Percentiles rank a stretch among this genome's conserved stretches.
Conservation (phyloP, 495 filamentous ascomycete species). For the Delitschia confertaspora region DNA sequence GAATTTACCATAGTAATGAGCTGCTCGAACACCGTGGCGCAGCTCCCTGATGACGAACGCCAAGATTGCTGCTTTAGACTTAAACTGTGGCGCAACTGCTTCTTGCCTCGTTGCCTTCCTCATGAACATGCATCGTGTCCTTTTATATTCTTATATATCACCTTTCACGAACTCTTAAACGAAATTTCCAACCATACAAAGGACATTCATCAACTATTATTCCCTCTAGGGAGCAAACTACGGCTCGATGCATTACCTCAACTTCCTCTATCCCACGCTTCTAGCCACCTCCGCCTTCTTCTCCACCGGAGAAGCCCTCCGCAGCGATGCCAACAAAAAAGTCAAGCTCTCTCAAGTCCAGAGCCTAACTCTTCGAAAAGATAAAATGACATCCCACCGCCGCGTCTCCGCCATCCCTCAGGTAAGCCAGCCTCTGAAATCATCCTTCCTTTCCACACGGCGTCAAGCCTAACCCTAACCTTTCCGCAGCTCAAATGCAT, state of each 20-base stretch:
- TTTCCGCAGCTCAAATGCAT: conserved; percentile 63
- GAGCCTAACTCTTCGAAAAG: conserved; percentile 62
- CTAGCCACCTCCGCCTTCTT: conserved; percentile 30
- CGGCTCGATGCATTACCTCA: conserved; percentile 37
- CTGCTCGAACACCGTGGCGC: background rate
- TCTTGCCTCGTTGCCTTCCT: background rate
- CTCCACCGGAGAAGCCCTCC: conserved; percentile 30
- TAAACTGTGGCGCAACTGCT: background rate
- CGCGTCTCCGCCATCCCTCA: conserved; percentile 72
- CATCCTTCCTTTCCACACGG: background rate
- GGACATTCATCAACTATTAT: too few species aligned
- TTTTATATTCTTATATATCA: conserved; percentile 1
- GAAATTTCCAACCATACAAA: too few species aligned
- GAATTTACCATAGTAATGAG: background rate
- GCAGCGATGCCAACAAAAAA: conserved; percentile 47
- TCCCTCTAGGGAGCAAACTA: too few species aligned
- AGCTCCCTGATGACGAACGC: conserved; percentile 24
- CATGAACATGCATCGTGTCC: conserved; percentile 27
- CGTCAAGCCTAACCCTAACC: conserved; percentile 2
- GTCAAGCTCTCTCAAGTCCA: conserved; percentile 72
- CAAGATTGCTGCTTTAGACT: conserved; percentile 6
- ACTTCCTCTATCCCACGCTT: conserved; percentile 32
- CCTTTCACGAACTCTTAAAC: background rate
- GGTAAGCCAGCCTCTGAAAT: conserved; percentile 24
- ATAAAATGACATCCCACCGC: conserved; percentile 57